Evolutionary conservation across 1,284 basidiomycete species (phyloP).

Genomic region (Papiliotrema flavescens): DNA sequence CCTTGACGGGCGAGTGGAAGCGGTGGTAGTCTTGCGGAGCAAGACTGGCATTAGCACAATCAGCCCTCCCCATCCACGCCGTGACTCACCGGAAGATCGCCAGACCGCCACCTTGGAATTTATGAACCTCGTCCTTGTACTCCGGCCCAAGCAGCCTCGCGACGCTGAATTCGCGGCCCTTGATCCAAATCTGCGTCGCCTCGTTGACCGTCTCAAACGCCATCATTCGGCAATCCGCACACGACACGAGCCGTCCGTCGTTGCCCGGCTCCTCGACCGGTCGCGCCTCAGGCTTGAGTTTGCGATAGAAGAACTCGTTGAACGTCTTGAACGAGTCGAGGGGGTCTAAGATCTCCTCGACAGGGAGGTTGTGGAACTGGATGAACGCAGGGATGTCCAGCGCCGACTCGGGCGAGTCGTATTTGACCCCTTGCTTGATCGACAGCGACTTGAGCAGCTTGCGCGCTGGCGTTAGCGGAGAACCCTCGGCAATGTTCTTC

Average conservation of each 20-base stretch:
- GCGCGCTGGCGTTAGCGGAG: conserved; percentile 53
- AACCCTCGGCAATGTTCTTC: not conserved
- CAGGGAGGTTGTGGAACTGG: conserved; percentile 80
- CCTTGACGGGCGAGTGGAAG: conserved; percentile 89
- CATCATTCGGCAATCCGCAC: conserved; percentile 93
- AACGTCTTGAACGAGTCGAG: conserved; percentile 83
- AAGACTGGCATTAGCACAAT: conserved; percentile 47
- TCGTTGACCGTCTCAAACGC: conserved; percentile 79
- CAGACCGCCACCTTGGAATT: conserved; percentile 68
- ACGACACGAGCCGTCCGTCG: conserved; percentile 72
- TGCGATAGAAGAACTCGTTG: conserved; percentile 83
- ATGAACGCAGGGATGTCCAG: conserved; percentile 84
- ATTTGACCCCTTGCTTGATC: conserved; percentile 92
- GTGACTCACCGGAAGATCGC: conserved; percentile 63
- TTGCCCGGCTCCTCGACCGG: conserved; percentile 72
- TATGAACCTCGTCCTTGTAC: conserved; percentile 64
- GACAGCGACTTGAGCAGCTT: conserved; percentile 81
- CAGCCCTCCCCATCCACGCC: not conserved
- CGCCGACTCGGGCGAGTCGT: conserved; percentile 78
- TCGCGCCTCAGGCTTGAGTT: conserved; percentile 77
- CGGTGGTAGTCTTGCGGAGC: conserved; percentile 96
- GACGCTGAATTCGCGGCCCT: conserved; percentile 88
- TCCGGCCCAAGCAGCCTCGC: conserved; percentile 71
- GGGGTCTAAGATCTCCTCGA: conserved; percentile 77
- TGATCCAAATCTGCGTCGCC: conserved; percentile 93